Conservation (phyloP, 129 eudicot species). For the Tagetes erecta region DNA sequence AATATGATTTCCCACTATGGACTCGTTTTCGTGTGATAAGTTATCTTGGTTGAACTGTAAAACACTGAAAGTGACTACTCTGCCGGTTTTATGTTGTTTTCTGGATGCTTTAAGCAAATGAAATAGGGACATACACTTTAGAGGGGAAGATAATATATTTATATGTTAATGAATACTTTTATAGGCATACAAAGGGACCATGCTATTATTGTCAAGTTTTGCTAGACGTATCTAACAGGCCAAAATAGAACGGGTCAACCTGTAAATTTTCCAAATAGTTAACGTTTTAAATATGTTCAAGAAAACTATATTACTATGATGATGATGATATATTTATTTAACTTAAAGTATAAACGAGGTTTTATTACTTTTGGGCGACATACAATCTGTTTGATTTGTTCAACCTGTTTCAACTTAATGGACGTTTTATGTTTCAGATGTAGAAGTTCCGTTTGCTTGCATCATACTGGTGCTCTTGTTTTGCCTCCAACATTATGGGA, state of each 20-base stretch:
- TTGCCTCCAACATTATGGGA: constrained; percentile 84
- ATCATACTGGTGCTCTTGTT: constrained; percentile 67
- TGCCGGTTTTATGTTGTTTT: constrained; percentile 8
- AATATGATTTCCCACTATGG: constrained; percentile 32
- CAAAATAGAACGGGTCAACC: background rate
- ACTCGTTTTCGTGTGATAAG: constrained; percentile 28
- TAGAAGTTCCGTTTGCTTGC: constrained; percentile 81
- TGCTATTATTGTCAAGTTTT: constrained; percentile 1
- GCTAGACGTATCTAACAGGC: background rate
- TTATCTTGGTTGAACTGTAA: constrained; percentile 26
- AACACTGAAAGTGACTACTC: constrained; percentile 14
- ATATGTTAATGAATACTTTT: background rate
- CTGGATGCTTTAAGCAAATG: constrained; percentile 14
- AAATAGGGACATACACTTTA: constrained; percentile 8
- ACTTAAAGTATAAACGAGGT: background rate
- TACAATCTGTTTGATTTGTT: background rate
- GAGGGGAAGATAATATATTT: constrained; percentile 6
- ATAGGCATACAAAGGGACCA: constrained; percentile 4
- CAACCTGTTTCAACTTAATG: background rate
- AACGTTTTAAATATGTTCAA: background rate
- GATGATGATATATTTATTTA: no score
- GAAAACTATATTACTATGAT: background rate
- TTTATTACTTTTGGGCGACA: background rate
- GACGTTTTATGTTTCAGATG: constrained; percentile 45
- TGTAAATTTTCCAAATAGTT: background rate